A percentile compares a stretch with the other conserved stretches of the same genome.
Conservation (phyloP, 352 stramenopile species). For the Pythium dissimile region DNA sequence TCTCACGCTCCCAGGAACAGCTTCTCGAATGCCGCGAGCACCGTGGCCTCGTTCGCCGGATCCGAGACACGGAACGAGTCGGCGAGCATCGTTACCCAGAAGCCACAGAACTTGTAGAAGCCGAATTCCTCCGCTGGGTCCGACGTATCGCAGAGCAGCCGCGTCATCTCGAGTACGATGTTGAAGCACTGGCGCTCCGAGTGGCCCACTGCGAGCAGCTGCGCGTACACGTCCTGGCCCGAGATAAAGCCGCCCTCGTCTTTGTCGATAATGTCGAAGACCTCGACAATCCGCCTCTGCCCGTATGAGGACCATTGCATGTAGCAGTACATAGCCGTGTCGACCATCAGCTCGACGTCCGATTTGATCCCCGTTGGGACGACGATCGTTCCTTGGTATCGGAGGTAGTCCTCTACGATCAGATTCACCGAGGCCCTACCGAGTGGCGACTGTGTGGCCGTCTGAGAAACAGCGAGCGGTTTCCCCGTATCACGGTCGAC, state of each 20-base stretch:
- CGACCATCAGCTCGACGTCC: constrained; percentile 50
- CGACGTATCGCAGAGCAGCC: constrained; percentile 36
- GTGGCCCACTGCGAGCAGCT: constrained; percentile 37
- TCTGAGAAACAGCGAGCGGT: constrained; percentile 38
- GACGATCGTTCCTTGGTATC: constrained; percentile 28
- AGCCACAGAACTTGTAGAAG: constrained; percentile 48
- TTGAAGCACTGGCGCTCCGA: constrained; percentile 23
- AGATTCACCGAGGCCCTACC: constrained; percentile 22
- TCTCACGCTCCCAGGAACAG: constrained; percentile 34
- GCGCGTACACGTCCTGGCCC: constrained; percentile 35
- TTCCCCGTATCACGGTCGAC: constrained; percentile 34
- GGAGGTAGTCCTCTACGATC: constrained; percentile 41
- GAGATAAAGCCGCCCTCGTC: constrained; percentile 51
- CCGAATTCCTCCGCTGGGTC: constrained; percentile 50
- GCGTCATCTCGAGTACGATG: constrained; percentile 40
- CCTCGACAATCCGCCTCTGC: constrained; percentile 28
- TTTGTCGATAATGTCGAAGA: constrained; percentile 45
- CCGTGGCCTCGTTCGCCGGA: constrained; percentile 32
- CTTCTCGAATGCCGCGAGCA: constrained; percentile 31
- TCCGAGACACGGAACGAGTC: constrained; percentile 40
- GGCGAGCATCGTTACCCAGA: constrained; percentile 52
- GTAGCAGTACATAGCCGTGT: constrained; percentile 41
- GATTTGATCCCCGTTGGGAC: constrained; percentile 44
- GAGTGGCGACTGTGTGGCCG: background rate
- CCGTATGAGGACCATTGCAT: constrained; percentile 34